Conservation (phyloP, 1,284 basidiomycete species). For the Ceratobasidium sp. region DNA sequence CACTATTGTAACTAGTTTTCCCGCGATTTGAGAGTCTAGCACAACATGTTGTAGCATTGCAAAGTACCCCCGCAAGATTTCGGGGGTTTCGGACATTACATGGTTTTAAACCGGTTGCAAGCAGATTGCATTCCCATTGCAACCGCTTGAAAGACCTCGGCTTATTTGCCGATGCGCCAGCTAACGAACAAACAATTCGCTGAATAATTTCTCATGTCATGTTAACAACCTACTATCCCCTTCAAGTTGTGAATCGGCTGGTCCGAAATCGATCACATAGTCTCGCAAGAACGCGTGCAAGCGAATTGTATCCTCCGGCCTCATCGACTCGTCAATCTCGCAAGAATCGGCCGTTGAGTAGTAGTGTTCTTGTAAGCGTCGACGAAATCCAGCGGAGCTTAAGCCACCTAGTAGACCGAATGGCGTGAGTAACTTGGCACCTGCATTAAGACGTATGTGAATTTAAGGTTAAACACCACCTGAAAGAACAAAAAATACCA, state of each 20-base stretch:
- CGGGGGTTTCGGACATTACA: too few species aligned
- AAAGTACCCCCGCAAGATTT: too few species aligned
- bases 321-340: background rate
- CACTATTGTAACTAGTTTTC: too few species aligned
- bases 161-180: too few species aligned
- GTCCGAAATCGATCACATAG: slow-evolving; percentile 27
- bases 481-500: background rate
- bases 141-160: too few species aligned
- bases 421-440: slow-evolving; percentile 12
- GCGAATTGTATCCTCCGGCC: background rate
- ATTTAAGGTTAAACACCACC: background rate
- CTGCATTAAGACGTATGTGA: background rate
- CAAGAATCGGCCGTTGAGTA: background rate
- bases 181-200: too few species aligned
- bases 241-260: background rate
- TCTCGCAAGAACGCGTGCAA: slow-evolving; percentile 17
- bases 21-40: too few species aligned
- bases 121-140: too few species aligned
- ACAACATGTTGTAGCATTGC: too few species aligned
- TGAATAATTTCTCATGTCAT: too few species aligned
- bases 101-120: too few species aligned
- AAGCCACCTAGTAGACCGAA: slow-evolving; percentile 16
- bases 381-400: slow-evolving; percentile 8
- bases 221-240: too few species aligned
- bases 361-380: slow-evolving; percentile 6